These are phyloP conservation scores for Leishmania tropica DNA, from an alignment of 208 protist genomes.

Conservation along the genomic window DNA sequence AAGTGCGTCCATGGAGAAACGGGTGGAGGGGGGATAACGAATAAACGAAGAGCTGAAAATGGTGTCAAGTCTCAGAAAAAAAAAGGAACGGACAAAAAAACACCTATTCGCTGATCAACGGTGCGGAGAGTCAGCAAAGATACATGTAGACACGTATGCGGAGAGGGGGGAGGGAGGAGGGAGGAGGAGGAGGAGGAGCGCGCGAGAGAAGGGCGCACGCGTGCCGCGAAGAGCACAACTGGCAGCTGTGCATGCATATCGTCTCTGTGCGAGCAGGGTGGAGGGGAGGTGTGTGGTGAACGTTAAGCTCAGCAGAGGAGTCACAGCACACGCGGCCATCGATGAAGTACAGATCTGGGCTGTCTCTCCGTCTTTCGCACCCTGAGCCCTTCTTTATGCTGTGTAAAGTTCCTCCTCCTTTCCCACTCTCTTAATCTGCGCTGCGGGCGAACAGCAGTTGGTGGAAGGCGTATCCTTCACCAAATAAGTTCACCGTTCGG, in stretches of 20 bases:
- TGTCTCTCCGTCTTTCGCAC: not conserved
- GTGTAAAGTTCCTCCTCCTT: not conserved
- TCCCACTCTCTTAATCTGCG: conserved; percentile 3
- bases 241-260: not conserved
- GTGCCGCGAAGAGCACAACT: not conserved
- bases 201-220: not conserved
- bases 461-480: conserved; percentile 81
- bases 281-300: not conserved
- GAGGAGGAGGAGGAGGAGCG: not conserved
- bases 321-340: not conserved
- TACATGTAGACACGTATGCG: not conserved
- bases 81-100: not conserved
- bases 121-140: not conserved
- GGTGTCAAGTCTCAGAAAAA: not conserved
- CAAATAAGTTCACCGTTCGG: conserved; percentile 75
- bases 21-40: not conserved
- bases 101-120: not conserved
- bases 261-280: not conserved
- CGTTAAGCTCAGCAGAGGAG: not conserved
- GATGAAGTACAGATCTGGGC: not conserved
- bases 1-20: not conserved
- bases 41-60: not conserved
- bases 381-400: not conserved
- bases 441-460: conserved; percentile 60
- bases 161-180: not conserved